These are phyloP conservation scores for Fraxinus americana DNA, from an alignment of 257 asterid species.

Conservation along the genomic window DNA sequence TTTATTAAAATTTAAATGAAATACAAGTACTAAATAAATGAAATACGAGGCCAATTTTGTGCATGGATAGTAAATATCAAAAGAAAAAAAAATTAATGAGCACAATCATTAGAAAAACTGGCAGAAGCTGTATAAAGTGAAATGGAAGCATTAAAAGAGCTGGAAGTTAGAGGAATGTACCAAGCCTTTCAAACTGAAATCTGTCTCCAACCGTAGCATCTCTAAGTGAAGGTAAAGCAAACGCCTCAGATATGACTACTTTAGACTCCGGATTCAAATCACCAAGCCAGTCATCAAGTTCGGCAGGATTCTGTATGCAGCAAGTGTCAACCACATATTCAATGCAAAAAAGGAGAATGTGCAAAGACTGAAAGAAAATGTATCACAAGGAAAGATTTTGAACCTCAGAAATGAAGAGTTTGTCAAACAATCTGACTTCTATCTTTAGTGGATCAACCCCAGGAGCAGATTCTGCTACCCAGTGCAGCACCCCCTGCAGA, in stretches of 20 bases:
- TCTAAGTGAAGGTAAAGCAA: constrained; percentile 64
- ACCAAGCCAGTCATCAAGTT: constrained; percentile 82
- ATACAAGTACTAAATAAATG: neutral
- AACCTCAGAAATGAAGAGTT: constrained; percentile 90
- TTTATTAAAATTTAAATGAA: neutral
- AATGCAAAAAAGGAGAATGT: neutral
- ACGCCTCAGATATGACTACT: constrained; percentile 63
- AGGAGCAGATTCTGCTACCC: constrained; percentile 82
- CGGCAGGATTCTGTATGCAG: constrained; percentile 70
- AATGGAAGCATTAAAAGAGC: neutral
- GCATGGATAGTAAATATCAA: neutral
- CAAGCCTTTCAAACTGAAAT: constrained; percentile 95
- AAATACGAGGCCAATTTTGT: neutral
- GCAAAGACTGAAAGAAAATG: neutral
- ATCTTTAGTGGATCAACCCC: constrained; percentile 75
- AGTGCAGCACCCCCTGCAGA: constrained; percentile 90
- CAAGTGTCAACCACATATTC: constrained; percentile 6
- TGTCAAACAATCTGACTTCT: constrained; percentile 83
- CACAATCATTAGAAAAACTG: neutral
- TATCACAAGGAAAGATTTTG: constrained; percentile 16
- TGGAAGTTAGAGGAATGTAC: constrained; percentile 40
- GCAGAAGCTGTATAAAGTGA: neutral
- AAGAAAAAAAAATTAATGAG: neutral
- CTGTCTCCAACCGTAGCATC: constrained; percentile 68
- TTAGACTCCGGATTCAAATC: constrained; percentile 80